Conservation (phyloP, 2,329 filamentous ascomycete species). For the Didymella keratinophila region DNA sequence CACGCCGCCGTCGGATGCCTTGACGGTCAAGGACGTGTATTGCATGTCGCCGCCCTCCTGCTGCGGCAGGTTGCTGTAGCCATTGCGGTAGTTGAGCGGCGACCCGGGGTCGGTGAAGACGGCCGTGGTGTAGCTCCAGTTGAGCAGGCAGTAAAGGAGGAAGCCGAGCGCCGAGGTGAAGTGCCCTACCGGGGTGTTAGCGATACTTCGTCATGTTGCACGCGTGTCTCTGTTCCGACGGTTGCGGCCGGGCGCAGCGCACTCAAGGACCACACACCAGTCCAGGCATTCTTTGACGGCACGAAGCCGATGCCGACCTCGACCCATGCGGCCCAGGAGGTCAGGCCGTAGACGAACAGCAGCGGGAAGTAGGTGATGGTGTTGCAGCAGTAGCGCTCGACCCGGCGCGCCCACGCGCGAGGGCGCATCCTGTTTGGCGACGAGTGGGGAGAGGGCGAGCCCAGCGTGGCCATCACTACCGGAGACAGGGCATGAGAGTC, state of each 20-base stretch:
- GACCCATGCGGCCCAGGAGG: conserved; percentile 95
- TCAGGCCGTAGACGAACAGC: conserved; percentile 84
- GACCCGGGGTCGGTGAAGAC: conserved; percentile 91
- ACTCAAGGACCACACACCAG: conserved; percentile 39
- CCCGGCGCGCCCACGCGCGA: conserved; percentile 67
- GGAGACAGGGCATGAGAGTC: conserved; percentile 36
- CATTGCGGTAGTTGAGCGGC: conserved; percentile 59
- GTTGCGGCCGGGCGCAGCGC: conserved; percentile 22
- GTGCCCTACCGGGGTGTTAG: conserved; percentile 38
- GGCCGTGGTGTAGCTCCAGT: conserved; percentile 88
- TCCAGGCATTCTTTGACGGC: conserved; percentile 47
- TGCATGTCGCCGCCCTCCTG: conserved; percentile 62
- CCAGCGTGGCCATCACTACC: conserved; percentile 50
- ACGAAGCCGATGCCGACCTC: conserved; percentile 72
- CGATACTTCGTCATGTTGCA: neutral
- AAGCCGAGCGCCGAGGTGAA: conserved; percentile 69
- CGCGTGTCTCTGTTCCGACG: conserved; percentile 7
- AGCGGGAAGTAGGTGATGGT: conserved; percentile 86
- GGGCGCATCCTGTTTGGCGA: conserved; percentile 52
- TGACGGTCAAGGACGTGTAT: conserved; percentile 86
- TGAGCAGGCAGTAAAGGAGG: conserved; percentile 77
- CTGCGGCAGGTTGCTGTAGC: conserved; percentile 85
- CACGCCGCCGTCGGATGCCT: conserved; percentile 78
- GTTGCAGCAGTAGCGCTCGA: conserved; percentile 85
- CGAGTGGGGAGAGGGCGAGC: conserved; percentile 49